Conservation (phyloP, 2,329 filamentous ascomycete species). For the Phialemoniopsis sp. region DNA sequence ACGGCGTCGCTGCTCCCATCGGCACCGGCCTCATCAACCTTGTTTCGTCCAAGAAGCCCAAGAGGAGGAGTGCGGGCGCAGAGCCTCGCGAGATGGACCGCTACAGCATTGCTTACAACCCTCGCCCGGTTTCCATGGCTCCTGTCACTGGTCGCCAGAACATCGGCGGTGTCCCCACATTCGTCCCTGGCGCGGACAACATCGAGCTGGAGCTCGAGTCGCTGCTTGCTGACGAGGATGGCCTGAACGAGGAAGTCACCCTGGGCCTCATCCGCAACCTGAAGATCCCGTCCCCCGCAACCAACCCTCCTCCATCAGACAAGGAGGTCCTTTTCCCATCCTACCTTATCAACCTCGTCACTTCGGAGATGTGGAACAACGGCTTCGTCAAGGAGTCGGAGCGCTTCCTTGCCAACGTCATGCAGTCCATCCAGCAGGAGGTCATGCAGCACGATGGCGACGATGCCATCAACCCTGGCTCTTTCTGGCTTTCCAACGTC, state of each 20-base stretch:
- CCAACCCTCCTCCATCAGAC: conserved; percentile 86
- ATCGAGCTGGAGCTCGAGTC: conserved; percentile 94
- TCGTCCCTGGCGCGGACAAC: conserved; percentile 78
- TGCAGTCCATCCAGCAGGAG: conserved; percentile 99
- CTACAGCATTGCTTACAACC: conserved; percentile 90
- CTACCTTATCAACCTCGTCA: conserved; percentile 98
- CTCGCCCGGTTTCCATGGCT: conserved; percentile 94
- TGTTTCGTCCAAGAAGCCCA: conserved; percentile 94
- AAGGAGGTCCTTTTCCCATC: conserved; percentile 99
- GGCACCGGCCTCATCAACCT: conserved; percentile 87
- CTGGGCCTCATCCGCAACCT: conserved; percentile 94
- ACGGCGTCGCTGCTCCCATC: conserved; percentile 43
- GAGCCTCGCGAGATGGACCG: conserved; percentile 83
- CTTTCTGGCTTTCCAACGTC: conserved; percentile 98
- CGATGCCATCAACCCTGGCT: conserved; percentile 92
- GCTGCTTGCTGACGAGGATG: conserved; percentile 90
- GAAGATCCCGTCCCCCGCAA: conserved; percentile 87
- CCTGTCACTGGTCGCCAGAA: conserved; percentile 64
- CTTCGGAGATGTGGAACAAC: conserved; percentile 99
- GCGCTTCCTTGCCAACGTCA: conserved; percentile 96
- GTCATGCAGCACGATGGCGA: conserved; percentile 99
- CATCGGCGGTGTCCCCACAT: conserved; percentile 65
- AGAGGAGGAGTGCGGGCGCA: conserved; percentile 85
- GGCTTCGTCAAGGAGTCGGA: conserved; percentile 99
- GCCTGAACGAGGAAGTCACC: conserved; percentile 93